Conservation (phyloP, 768 basidiomycete species). For the Termitomyces heimii region DNA sequence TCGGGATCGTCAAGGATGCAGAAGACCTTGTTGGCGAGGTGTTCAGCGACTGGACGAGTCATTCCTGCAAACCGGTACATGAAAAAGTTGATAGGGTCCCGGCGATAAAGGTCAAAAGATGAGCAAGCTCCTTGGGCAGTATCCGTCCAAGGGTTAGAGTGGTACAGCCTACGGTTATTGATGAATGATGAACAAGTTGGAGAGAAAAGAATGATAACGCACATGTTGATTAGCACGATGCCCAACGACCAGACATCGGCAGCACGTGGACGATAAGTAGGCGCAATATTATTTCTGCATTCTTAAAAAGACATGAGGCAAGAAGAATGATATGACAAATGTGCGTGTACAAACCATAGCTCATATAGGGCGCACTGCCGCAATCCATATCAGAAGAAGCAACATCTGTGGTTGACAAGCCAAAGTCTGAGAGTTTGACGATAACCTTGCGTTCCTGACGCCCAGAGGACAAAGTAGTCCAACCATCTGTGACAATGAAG, state of each 20-base stretch:
- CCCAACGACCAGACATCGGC: slow-evolving; percentile 99
- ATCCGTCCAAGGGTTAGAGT: slow-evolving; percentile 98
- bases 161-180: slow-evolving; percentile 68
- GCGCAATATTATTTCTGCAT: slow-evolving; percentile 95
- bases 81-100: slow-evolving; percentile 80
- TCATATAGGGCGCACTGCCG: slow-evolving; percentile 98
- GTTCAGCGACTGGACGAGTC: slow-evolving; percentile 81
- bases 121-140: slow-evolving; percentile 75
- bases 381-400: slow-evolving; percentile 96
- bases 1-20: slow-evolving; percentile 64
- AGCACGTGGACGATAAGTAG: slow-evolving; percentile 88
- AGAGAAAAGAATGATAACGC: slow-evolving; percentile 27
- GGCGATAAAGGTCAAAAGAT: slow-evolving; percentile 78
- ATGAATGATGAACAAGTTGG: slow-evolving; percentile 2
- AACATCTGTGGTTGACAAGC: slow-evolving; percentile 83
- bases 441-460: slow-evolving; percentile 79
- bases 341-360: slow-evolving; percentile 62
- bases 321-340: slow-evolving; percentile 6
- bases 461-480: slow-evolving; percentile 46
- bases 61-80: slow-evolving; percentile 87
- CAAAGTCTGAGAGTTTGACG: slow-evolving; percentile 97
- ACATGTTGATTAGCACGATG: slow-evolving; percentile 99
- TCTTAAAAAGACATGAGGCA: slow-evolving; percentile 40
- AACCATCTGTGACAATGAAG: slow-evolving; percentile 89
- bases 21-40: slow-evolving; percentile 81